Percentiles rank a stretch among this genome's conserved stretches.
Evolutionary conservation across 202 grass and related monocot genomes (phyloP).

Genomic region (Setaria viridis): DNA sequence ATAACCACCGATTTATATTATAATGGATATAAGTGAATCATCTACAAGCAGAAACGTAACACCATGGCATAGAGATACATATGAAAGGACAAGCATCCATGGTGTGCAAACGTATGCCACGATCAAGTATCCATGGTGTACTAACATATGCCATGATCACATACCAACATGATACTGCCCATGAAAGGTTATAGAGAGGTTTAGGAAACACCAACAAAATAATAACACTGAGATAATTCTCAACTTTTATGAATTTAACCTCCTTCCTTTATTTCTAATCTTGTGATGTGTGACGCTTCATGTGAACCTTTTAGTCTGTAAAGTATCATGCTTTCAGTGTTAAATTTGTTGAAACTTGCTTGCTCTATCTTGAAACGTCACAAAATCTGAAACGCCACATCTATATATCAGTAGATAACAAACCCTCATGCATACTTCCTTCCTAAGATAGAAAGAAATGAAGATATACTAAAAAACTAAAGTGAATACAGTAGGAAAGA

Average conservation of each 20-base stretch:
- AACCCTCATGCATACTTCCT: neutral
- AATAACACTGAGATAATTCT: neutral
- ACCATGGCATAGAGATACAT: neutral
- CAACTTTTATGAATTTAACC: neutral
- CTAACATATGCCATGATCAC: neutral
- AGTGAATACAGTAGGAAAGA: neutral
- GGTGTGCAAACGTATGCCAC: neutral
- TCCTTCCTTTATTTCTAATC: neutral
- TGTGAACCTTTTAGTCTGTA: neutral
- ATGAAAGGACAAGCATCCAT: neutral
- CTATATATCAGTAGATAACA: neutral
- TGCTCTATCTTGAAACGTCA: neutral
- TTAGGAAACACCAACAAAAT: neutral
- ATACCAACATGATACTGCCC: neutral
- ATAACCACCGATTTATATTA: neutral
- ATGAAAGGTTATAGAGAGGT: neutral
- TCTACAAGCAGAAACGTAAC: neutral
- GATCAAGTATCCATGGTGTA: neutral
- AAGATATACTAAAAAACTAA: neutral
- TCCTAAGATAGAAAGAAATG: neutral
- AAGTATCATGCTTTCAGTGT: neutral
- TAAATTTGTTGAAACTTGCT: neutral
- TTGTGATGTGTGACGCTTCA: neutral
- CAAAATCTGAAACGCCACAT: neutral
- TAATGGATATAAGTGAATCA: neutral